Conservation (phyloP, 345 rosid species). For the Pistacia integerrima region DNA sequence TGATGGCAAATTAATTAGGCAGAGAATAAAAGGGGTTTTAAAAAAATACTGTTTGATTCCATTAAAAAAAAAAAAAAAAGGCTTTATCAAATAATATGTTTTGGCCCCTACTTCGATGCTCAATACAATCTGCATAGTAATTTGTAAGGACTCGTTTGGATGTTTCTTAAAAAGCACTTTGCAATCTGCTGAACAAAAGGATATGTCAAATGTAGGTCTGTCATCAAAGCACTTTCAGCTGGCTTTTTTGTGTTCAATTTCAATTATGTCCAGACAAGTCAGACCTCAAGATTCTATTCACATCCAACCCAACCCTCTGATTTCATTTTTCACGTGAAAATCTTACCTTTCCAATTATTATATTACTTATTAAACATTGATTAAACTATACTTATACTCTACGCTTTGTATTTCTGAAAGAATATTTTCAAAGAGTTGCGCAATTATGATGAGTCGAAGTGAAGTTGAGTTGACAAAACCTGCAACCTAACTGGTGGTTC, state of each 20-base stretch:
- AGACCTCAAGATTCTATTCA: conserved; percentile 19
- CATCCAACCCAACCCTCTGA: neutral
- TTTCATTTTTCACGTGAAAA: neutral
- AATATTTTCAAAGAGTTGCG: too few relatives aligned
- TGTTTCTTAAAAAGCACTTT: conserved; percentile 18
- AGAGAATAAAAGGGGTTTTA: neutral
- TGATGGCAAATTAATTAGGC: neutral
- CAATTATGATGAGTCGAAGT: too few relatives aligned
- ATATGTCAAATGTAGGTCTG: neutral
- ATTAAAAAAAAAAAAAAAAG: neutral
- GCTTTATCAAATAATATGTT: neutral
- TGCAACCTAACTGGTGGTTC: neutral
- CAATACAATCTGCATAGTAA: neutral
- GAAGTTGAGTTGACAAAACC: neutral
- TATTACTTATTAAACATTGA: too few relatives aligned
- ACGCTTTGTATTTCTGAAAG: too few relatives aligned
- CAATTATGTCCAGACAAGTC: conserved; percentile 18
- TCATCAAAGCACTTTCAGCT: neutral
- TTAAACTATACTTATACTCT: too few relatives aligned
- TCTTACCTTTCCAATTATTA: too few relatives aligned
- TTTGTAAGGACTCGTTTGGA: conserved; percentile 15
- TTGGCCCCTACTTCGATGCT: neutral
- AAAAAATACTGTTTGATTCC: neutral
- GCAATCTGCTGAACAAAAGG: neutral
- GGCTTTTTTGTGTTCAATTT: conserved; percentile 8